Evolutionary conservation across 2,329 filamentous ascomycete species (phyloP).

Genomic region (Fusarium falciforme): DNA sequence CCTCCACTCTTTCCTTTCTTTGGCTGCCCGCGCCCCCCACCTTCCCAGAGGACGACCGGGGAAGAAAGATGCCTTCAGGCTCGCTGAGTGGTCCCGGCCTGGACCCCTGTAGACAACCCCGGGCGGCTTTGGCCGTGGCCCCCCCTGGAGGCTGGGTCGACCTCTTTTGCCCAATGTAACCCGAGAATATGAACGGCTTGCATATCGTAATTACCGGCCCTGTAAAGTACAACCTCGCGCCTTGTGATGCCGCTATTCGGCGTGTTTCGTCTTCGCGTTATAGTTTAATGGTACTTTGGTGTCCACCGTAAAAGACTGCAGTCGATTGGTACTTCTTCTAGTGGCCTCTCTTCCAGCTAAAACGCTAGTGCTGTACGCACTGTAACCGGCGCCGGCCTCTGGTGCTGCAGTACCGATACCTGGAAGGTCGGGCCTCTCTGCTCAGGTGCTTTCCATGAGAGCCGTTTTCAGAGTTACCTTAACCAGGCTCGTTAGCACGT

Average conservation of each 20-base stretch:
- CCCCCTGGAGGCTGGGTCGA: not conserved
- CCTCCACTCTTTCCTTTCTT: not conserved
- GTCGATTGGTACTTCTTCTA: not conserved
- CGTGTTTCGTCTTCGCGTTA: not conserved
- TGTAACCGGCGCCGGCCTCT: constrained; percentile 20
- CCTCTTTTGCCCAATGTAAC: constrained; percentile 29
- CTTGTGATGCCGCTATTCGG: constrained; percentile 3
- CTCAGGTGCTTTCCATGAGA: constrained; percentile 13
- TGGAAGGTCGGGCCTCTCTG: not conserved
- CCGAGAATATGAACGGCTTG: constrained; percentile 34
- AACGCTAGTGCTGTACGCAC: constrained; percentile 27
- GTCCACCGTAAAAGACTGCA: not conserved
- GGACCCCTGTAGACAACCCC: not conserved
- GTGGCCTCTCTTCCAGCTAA: not conserved
- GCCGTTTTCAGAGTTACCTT: constrained; percentile 21
- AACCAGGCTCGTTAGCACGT: constrained; percentile 2
- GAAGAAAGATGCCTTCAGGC: constrained; percentile 22
- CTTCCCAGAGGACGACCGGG: constrained; percentile 11
- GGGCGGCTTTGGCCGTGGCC: constrained; percentile 16
- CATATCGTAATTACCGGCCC: constrained; percentile 45
- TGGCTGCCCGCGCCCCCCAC: not conserved
- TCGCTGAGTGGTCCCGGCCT: constrained; percentile 18
- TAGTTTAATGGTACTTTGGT: not conserved
- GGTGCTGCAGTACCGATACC: not conserved
- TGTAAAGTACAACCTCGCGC: constrained; percentile 1